Conservation (phyloP, 2,329 filamentous ascomycete species). For the Tolypocladium pustulatum region DNA sequence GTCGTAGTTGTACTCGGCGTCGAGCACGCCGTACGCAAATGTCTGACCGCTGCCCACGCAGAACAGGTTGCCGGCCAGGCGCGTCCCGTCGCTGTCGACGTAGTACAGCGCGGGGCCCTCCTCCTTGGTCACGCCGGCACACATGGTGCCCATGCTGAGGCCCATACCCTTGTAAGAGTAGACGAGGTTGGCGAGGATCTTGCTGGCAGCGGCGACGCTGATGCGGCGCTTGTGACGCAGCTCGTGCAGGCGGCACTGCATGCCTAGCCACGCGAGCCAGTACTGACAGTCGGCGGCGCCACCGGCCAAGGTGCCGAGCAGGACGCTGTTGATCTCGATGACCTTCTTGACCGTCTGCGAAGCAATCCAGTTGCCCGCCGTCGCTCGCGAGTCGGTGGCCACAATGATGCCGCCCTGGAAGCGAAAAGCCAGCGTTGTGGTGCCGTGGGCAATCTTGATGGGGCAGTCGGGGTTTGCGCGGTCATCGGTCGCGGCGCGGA, state of each 20-base stretch:
- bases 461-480: slow-evolving; percentile 92
- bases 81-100: slow-evolving; percentile 87
- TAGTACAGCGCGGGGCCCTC: slow-evolving; percentile 98
- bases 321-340: slow-evolving; percentile 91
- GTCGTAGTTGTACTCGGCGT: slow-evolving; percentile 90
- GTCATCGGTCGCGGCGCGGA: slow-evolving; percentile 95
- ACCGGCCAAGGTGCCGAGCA: slow-evolving; percentile 96
- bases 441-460: slow-evolving; percentile 99
- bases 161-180: slow-evolving; percentile 99
- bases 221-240: slow-evolving; percentile 98
- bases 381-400: slow-evolving; percentile 92
- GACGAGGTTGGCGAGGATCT: slow-evolving; percentile 96
- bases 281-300: slow-evolving; percentile 99
- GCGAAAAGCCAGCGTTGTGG: slow-evolving; percentile 93
- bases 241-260: slow-evolving; percentile 98
- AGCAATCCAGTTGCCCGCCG: slow-evolving; percentile 97
- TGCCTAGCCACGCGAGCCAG: slow-evolving; percentile 97
- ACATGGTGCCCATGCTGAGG: slow-evolving; percentile 98
- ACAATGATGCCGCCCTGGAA: slow-evolving; percentile 99
- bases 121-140: slow-evolving; percentile 87
- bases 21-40: slow-evolving; percentile 95
- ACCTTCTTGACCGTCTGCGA: slow-evolving; percentile 99
- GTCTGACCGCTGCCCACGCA: slow-evolving; percentile 98
- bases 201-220: slow-evolving; percentile 90
- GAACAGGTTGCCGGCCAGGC: slow-evolving; percentile 89